phyloP scores from a whole-genome alignment of 2,329 filamentous ascomycete genomes.

The Hysterium pulicare region DNA sequence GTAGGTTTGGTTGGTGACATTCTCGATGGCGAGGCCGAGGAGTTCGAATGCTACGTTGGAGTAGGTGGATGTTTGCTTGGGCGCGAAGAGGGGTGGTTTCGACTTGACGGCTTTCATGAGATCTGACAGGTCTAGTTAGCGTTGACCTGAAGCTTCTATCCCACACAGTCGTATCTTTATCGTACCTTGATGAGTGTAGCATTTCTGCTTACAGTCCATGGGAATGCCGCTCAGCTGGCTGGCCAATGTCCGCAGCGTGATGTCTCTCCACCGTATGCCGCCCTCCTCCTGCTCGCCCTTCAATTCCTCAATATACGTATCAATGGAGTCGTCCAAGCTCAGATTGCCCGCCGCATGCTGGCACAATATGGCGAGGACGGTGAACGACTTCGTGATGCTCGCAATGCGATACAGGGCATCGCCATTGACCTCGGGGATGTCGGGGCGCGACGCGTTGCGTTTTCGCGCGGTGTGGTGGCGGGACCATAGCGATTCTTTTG shows the following conservation, averaged over 20 bases:
- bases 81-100: conserved; percentile 38
- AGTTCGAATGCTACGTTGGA: conserved; percentile 42
- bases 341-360: conserved; percentile 32
- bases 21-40: conserved; percentile 40
- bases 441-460: conserved; percentile 35
- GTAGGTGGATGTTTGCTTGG: conserved; percentile 43
- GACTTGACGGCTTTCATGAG: conserved; percentile 29
- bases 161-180: too few species aligned
- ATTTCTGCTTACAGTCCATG: conserved; percentile 35
- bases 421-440: conserved; percentile 33
- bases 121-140: too few species aligned
- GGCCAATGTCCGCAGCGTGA: conserved; percentile 41
- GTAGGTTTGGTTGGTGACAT: conserved; percentile 36
- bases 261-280: conserved; percentile 41
- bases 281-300: conserved; percentile 35
- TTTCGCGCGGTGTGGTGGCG: conserved; percentile 37
- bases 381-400: conserved; percentile 37
- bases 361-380: conserved; percentile 29
- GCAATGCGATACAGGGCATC: conserved; percentile 42
- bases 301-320: conserved; percentile 32
- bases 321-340: conserved; percentile 31
- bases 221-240: conserved; percentile 43
- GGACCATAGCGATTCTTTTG: conserved; percentile 37
- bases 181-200: too few species aligned
- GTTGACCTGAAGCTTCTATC: too few species aligned